Conservation (phyloP, 2,329 filamentous ascomycete species). For the Aspergillus sp. region DNA sequence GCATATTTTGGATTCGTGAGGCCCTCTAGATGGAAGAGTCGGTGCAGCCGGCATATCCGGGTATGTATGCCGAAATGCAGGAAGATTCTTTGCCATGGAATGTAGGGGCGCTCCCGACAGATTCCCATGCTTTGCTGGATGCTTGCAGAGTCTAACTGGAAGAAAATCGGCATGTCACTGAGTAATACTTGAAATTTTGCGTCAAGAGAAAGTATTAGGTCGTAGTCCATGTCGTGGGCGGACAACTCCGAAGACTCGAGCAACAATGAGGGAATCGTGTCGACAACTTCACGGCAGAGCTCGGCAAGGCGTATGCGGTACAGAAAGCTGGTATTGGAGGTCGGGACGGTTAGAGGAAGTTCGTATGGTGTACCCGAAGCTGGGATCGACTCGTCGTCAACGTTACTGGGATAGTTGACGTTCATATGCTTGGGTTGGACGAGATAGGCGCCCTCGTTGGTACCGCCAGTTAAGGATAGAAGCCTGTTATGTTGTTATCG, state of each 20-base stretch:
- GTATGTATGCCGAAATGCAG: conserved; percentile 20
- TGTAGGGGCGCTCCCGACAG: conserved; percentile 20
- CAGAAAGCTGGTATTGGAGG: conserved; percentile 1
- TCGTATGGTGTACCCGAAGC: not conserved
- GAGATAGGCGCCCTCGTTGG: conserved; percentile 20
- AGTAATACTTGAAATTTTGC: not conserved
- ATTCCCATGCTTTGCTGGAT: conserved; percentile 18
- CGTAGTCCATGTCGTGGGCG: not conserved
- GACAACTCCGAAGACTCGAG: not conserved
- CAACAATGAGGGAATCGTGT: not conserved
- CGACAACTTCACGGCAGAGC: conserved; percentile 7
- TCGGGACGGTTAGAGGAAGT: not conserved
- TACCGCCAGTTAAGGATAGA: conserved; percentile 15
- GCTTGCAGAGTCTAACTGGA: conserved; percentile 12
- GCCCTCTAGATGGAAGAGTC: conserved; percentile 20
- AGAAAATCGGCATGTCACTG: conserved; percentile 1
- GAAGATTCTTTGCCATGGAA: conserved; percentile 18
- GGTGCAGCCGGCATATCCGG: conserved; percentile 22
- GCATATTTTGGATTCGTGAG: conserved; percentile 10
- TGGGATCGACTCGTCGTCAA: conserved; percentile 21
- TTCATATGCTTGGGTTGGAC: conserved; percentile 24
- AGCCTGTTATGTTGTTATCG: conserved; percentile 14
- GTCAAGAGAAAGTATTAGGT: conserved; percentile 2
- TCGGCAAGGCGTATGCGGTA: conserved; percentile 3
- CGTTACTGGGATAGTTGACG: conserved; percentile 19